phyloP scores from a whole-genome alignment of 1,284 basidiomycete species.

The Apiotrichum brassicae region DNA sequence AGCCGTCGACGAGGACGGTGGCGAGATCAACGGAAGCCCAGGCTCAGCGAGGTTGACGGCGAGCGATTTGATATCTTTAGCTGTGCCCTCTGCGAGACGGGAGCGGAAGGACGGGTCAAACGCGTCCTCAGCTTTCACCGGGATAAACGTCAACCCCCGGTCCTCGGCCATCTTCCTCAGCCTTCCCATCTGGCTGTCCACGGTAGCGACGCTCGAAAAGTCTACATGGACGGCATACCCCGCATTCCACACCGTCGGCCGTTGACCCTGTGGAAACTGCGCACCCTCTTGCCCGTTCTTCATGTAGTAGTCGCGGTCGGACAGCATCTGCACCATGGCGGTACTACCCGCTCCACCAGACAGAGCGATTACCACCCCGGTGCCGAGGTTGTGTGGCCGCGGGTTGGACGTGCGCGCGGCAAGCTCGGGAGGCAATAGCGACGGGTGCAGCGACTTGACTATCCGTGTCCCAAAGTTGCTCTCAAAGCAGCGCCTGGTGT shows the following conservation, averaged over 20 bases:
- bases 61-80: background rate
- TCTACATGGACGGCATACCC: slow-evolving; percentile 43
- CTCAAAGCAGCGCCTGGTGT: slow-evolving; percentile 31
- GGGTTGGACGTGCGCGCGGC: background rate
- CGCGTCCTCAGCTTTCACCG: slow-evolving; percentile 38
- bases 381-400: slow-evolving; percentile 25
- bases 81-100: slow-evolving; percentile 1
- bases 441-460: slow-evolving; percentile 25
- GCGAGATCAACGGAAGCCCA: slow-evolving; percentile 30
- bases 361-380: slow-evolving; percentile 29
- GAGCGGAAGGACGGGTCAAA: slow-evolving; percentile 24
- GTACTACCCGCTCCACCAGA: slow-evolving; percentile 42
- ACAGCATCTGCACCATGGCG: slow-evolving; percentile 34
- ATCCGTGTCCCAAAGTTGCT: slow-evolving; percentile 23
- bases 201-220: slow-evolving; percentile 23
- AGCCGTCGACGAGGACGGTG: slow-evolving; percentile 29
- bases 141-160: slow-evolving; percentile 24
- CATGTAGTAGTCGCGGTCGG: slow-evolving; percentile 25
- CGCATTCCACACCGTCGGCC: slow-evolving; percentile 32
- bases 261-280: slow-evolving; percentile 32
- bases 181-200: slow-evolving; percentile 12
- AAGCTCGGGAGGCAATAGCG: slow-evolving; percentile 15
- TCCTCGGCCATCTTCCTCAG: slow-evolving; percentile 20
- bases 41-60: slow-evolving; percentile 22
- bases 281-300: slow-evolving; percentile 11